phyloP scores from a whole-genome alignment of 2,329 filamentous ascomycete species.

The Metarhizium rileyi region DNA sequence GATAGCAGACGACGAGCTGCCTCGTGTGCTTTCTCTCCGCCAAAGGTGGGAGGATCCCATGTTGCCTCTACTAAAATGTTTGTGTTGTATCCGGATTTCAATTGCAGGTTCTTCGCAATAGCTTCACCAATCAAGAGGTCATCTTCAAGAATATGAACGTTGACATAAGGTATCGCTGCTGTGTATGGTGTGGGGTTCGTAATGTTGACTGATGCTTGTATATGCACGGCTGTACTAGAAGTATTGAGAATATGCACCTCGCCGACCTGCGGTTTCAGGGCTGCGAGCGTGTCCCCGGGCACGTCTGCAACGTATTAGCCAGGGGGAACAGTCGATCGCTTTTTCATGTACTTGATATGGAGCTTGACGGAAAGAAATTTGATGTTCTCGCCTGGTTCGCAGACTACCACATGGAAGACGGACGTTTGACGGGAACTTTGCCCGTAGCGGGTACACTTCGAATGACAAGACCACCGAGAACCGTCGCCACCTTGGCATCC shows the following conservation, averaged over 20 bases:
- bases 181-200: constrained; percentile 88
- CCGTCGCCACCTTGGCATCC: constrained; percentile 72
- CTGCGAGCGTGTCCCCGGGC: constrained; percentile 39
- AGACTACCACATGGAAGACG: constrained; percentile 40
- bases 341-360: constrained; percentile 12
- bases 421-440: constrained; percentile 85
- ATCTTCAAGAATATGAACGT: constrained; percentile 66
- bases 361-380: constrained; percentile 11
- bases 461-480: constrained; percentile 69
- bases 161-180: constrained; percentile 69
- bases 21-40: constrained; percentile 49
- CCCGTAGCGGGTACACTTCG: constrained; percentile 81
- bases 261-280: constrained; percentile 53
- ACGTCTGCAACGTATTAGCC: constrained; percentile 43
- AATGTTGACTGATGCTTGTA: constrained; percentile 67
- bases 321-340: constrained; percentile 7
- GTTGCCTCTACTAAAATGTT: constrained; percentile 56
- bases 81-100: constrained; percentile 63
- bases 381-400: constrained; percentile 13
- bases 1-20: constrained; percentile 68
- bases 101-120: constrained; percentile 50
- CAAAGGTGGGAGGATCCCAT: constrained; percentile 60
- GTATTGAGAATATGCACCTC: constrained; percentile 66
- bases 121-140: constrained; percentile 67
- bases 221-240: constrained; percentile 56